These are phyloP conservation scores for Linderniella brevidens DNA, from an alignment of 257 asterid genomes.

Conservation along the genomic window DNA sequence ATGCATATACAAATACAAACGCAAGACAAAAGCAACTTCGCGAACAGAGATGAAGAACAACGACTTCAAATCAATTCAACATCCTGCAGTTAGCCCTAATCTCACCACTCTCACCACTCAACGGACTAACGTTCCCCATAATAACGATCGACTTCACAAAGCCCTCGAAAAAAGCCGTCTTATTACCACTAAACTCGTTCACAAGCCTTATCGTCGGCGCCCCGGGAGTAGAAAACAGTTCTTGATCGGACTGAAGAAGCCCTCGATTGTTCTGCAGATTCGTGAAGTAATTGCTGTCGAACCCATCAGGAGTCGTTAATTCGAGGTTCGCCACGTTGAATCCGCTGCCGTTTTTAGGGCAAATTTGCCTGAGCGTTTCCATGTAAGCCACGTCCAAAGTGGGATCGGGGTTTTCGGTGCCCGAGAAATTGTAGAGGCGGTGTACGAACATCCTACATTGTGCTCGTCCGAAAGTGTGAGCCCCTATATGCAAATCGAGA, in stretches of 20 bases:
- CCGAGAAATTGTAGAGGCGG: slow-evolving; percentile 10
- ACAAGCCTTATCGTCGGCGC: neutral
- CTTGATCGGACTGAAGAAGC: slow-evolving; percentile 16
- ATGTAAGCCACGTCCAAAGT: slow-evolving; percentile 6
- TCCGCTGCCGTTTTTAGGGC: slow-evolving; percentile 13
- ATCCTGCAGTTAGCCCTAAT: slow-evolving; percentile 31
- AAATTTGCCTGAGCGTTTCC: slow-evolving; percentile 5
- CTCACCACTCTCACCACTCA: slow-evolving; percentile 41
- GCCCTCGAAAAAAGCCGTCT: slow-evolving; percentile 30
- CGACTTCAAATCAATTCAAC: slow-evolving; percentile 22
- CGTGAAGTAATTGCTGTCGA: slow-evolving; percentile 12
- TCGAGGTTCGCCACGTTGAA: slow-evolving; percentile 12
- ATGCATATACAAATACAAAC: too few relatives aligned
- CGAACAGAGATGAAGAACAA: too few relatives aligned
- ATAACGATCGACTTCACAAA: slow-evolving; percentile 45
- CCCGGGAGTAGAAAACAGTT: slow-evolving; percentile 9
- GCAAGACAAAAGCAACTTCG: too few relatives aligned
- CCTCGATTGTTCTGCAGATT: slow-evolving; percentile 13
- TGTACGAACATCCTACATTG: slow-evolving; percentile 7
- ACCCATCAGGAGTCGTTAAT: slow-evolving; percentile 5
- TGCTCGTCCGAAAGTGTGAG: slow-evolving; percentile 20
- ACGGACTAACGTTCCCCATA: slow-evolving; percentile 52
- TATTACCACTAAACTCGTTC: slow-evolving; percentile 7
- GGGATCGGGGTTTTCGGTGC: slow-evolving; percentile 9
- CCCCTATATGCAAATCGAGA: slow-evolving; percentile 10